Base-by-base conservation (phyloP, 2,329 filamentous ascomycete species). In the Sarocladium kiliense region DNA sequence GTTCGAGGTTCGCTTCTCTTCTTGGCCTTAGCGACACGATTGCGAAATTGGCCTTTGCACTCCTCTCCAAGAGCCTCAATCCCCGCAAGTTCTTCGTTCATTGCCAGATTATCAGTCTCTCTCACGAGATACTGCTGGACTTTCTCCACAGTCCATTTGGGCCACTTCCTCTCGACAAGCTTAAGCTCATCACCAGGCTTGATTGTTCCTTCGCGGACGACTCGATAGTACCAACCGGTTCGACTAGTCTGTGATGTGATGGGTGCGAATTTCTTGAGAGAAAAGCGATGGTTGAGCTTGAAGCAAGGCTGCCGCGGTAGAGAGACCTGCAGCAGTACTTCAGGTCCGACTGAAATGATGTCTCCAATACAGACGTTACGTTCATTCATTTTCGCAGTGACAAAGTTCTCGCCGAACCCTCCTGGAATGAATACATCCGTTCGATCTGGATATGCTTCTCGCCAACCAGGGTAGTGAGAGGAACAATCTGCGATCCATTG, bases 271-370 rank as follows among this genome's bases (percentile, higher is more conserved):
- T 84, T 79, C 61, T 81, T 81, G 10, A 85, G 69, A 32, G 78
- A 74, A 65, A 88, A 88, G 1, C 84, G 81, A 61, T 87, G 84
- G 63, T 87, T 88, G 9, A 88, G 75, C 64, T 87, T 88, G 70
- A 80, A 87, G 69, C 85, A 87, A 10, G 85, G 85, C 60, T 83
- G 78, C 16, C 85, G 76, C 0, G 84, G 84, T 23, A 86, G 69
- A 58, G 77, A 80, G 23, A 87, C 79, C 60, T 87, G 79, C 0
- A 86, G 72, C 2, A 82, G 56, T 0, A 82, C 72, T 2, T 74
- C 70, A 45, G 73, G 68, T 0, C 78, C 76, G 7, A 86, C 74
- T 0, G 74, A 70, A 18, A 84, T 70, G 14, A 81, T 69, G 60
- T 88, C 85, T 21, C 85, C 84, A 53, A 88, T 84, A 65, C 84